A percentile compares a stretch with the other conserved stretches of the same genome.
Evolutionary conservation across 164 flowering plant genomes (phyloP).

Genomic region (Vitis vinifera): ASM3070453v1 NC_081818.1:1640501-1641000

Average conservation of each 20-base stretch:
- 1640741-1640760: no score
- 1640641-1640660: no score
- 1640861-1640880: slow-evolving; percentile 22
- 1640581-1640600: no score
- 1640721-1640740: not conserved
- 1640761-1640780: no score
- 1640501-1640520: no score
- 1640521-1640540: no score
- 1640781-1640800: slow-evolving; percentile 15
- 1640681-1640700: no score
- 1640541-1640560: no score
- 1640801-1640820: slow-evolving; percentile 48
- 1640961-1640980: slow-evolving; percentile 48
- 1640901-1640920: slow-evolving; percentile 61
- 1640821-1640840: slow-evolving; percentile 36
- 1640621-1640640: no score
- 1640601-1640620: no score
- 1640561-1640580: no score
- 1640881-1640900: slow-evolving; percentile 35
- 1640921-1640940: slow-evolving; percentile 41
- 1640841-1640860: slow-evolving; percentile 33
- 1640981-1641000: slow-evolving; percentile 47
- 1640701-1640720: not conserved
- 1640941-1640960: slow-evolving; percentile 45
- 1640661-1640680: no score